Conservation (phyloP, 148 eudicot genomes). For the Vaccinium myrtillus region DNA sequence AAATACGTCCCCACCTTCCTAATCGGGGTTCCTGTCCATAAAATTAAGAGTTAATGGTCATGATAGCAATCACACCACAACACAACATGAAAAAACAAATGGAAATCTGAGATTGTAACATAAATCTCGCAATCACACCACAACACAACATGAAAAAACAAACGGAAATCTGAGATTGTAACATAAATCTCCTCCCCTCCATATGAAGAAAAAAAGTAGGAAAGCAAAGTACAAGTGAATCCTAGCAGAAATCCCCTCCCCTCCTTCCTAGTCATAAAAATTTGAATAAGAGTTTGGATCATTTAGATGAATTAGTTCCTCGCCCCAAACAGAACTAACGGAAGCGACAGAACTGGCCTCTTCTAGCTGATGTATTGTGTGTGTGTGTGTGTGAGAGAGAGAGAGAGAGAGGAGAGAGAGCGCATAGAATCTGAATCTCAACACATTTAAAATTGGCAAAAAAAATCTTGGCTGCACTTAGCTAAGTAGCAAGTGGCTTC, state of each 20-base stretch:
- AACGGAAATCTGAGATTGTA: too few species aligned
- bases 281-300: neutral
- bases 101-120: too few species aligned
- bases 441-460: neutral
- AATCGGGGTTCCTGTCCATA: slow-evolving; percentile 83
- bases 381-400: neutral
- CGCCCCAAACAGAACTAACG: neutral
- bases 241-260: neutral
- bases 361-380: neutral
- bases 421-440: neutral
- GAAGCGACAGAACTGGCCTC: neutral
- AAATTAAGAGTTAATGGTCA: neutral
- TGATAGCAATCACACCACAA: neutral
- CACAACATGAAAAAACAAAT: neutral
- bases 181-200: too few species aligned
- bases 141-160: neutral
- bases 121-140: neutral
- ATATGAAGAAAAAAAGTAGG: too few species aligned
- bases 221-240: neutral
- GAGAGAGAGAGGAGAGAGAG: neutral
- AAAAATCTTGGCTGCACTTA: neutral
- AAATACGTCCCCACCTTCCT: slow-evolving; percentile 85
- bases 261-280: neutral
- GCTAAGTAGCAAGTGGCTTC: neutral
- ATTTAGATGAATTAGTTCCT: neutral